Evolutionary conservation across 148 eudicot genomes (phyloP), one percentile per base, ranked within the genome.

Genomic region (Rheum nobile): DNA sequence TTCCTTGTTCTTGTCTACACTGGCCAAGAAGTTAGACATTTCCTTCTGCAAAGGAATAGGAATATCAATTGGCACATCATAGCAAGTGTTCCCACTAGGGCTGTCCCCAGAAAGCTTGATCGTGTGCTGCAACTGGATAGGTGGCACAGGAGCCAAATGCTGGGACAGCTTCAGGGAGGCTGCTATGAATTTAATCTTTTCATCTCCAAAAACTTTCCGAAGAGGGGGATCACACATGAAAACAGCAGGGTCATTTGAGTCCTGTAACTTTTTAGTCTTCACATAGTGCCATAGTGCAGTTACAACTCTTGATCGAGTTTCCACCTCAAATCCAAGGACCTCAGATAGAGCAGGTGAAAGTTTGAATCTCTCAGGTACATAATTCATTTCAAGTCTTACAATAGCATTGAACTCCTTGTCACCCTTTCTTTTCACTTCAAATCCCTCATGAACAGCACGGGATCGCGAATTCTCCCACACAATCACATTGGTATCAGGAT

Each of bases 241-340:
- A 67, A 83, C 79, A 32, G 97, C 83, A 61, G 93, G 80, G 75
- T 95, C 97, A 71, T 81, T 80, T 21, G 97, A 86, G 72, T 91
- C 86, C 75, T 90, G 97, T 75, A 95, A 80, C 67, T 88, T 95
- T 79, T 83, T 88, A 79, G 74, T 47, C 82, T 87, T 95, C 28
- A 95, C 84, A 81, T 95, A 95, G 31, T 95, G 88, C 98, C 98
- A 95, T 68, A 95, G 79, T n/a, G 97, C 98, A 73, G 86, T 79
- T 76, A 90, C 73, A 72, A 91, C 82, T 74, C 89, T 82, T 12
- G 90, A 76, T n/a, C 92, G 91, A 38, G 98, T 90, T 78, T 95
- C 97, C 29, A 88, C 88, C 79, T 91, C 97, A 41, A 95, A 39
- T 48, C 98, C 98, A 78, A 95, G 84, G 50, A 84, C 89, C 80